These are phyloP conservation scores for Beauveria medogensis DNA, from an alignment of 2,329 filamentous ascomycete species.

Conservation along the genomic window DNA sequence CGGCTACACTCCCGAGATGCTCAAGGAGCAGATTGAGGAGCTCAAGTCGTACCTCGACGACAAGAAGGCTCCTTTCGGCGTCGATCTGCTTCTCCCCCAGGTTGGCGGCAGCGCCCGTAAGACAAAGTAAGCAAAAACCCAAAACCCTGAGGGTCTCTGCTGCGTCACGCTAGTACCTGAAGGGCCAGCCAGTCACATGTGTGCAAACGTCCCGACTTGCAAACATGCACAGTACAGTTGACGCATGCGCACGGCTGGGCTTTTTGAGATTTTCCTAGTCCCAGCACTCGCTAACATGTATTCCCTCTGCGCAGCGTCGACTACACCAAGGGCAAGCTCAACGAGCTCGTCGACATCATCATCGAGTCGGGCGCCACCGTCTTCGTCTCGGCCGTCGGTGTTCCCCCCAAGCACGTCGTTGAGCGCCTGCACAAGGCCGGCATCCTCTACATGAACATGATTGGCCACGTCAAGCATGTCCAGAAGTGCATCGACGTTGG, in stretches of 20 bases:
- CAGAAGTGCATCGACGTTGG: constrained; percentile 90
- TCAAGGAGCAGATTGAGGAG: constrained; percentile 88
- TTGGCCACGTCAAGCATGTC: constrained; percentile 98
- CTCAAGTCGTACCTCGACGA: constrained; percentile 80
- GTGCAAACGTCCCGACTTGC: background rate
- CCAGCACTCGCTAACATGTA: constrained; percentile 2
- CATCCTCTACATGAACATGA: constrained; percentile 99
- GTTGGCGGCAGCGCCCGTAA: constrained; percentile 90
- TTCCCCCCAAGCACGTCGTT: constrained; percentile 81
- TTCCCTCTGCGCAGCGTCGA: constrained; percentile 63
- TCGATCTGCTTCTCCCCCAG: constrained; percentile 88
- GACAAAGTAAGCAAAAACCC: constrained; percentile 59
- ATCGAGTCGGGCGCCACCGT: constrained; percentile 86
- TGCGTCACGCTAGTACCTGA: background rate
- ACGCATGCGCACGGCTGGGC: background rate
- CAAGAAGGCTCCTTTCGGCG: constrained; percentile 92
- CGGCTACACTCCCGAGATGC: constrained; percentile 95
- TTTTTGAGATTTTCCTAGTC: no score
- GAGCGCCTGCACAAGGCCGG: constrained; percentile 82
- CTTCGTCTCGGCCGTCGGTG: constrained; percentile 94
- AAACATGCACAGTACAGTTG: background rate
- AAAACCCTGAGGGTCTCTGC: background rate
- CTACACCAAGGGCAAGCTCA: constrained; percentile 98
- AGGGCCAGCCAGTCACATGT: background rate
- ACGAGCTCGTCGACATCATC: constrained; percentile 82